Base-by-base conservation (phyloP, 2,329 filamentous ascomycete species). In the Cladosporium halotolerans region DNA sequence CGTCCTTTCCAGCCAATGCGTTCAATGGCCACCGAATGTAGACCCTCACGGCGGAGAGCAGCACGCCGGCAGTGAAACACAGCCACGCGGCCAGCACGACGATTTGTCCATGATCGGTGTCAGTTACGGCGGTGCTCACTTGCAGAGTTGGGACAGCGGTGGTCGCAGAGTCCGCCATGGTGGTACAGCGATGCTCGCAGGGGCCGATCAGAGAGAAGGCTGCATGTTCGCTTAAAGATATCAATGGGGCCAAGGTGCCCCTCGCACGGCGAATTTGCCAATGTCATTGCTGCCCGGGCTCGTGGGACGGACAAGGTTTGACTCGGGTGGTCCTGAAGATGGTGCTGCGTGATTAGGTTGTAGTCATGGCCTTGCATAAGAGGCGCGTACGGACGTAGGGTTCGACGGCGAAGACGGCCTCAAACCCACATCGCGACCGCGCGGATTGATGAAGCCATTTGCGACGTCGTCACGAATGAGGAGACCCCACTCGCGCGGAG, bases 51-150 rank as follows among this genome's bases (percentile, higher is more conserved):
- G 36, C 44, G 31, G 34, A 45, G 28, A 45, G 42, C 31, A 55
- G 16, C 3, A 54, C 16, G 11, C 49, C 55, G 13, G 54, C 57
- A n/a, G 55, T 50, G 34, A 61, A 53, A 23, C 57, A 56, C 7
- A 59, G 49, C 18, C 51, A 53, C 18, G 54, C 53, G 5, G 46
- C 54, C 13, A 57, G 40, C 2, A 58, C 54, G 19, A 57, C 39
- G 16, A 60, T 39, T 16, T 56, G 34, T 9, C 57, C 55, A 19
- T 56, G 57, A 9, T 58, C 54, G 28, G 55, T 55, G 3, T 28
- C 18, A 18, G 48, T 60, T 32, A 60, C 36, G 10, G 54, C 57
- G 13, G 54, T 58, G 48, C 57, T 61, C 28, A 55, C 11, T 32
- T 43, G 16, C 40, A 58, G 40, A 16, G 57, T 55, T 31, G 53